phyloP scores from a whole-genome alignment of 148 eudicot genomes.

The Heliamphora exappendiculata region DNA sequence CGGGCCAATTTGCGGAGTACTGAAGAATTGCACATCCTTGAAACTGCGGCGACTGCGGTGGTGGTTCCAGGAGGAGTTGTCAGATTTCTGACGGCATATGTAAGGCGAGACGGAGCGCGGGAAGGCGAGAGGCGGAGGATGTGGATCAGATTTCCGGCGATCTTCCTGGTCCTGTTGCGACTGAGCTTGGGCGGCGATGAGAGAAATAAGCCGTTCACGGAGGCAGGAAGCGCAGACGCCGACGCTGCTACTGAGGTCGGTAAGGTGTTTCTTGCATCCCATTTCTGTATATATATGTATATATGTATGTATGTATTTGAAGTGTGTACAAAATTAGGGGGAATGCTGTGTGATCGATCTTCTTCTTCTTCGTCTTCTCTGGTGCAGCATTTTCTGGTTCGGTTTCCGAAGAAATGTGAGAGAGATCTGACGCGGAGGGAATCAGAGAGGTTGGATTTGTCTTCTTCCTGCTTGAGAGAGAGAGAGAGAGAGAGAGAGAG shows the following conservation, averaged over 20 bases:
- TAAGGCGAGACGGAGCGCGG: conserved; percentile 74
- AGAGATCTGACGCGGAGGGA: conserved; percentile 2
- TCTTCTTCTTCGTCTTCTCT: neutral
- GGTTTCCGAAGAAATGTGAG: neutral
- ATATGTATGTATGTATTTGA: neutral
- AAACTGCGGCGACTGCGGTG: conserved; percentile 15
- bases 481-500: conserved; percentile 4
- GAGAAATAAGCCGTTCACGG: conserved; percentile 42
- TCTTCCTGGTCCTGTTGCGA: conserved; percentile 15
- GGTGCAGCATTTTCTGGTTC: neutral
- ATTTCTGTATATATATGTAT: conserved; percentile 18
- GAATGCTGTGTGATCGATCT: neutral
- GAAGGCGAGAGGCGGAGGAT: conserved; percentile 38
- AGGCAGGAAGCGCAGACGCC: conserved; percentile 88
- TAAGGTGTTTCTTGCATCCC: conserved; percentile 73
- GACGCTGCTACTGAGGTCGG: conserved; percentile 45
- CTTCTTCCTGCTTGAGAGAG: neutral
- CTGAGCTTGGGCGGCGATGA: conserved; percentile 38
- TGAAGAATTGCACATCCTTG: conserved; percentile 33
- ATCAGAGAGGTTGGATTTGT: neutral
- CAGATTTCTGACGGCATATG: conserved; percentile 48
- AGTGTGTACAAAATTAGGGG: neutral
- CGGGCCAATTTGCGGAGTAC: conserved; percentile 52
- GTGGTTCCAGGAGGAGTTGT: conserved; percentile 12
- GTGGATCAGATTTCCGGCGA: conserved; percentile 17